Percentiles rank a stretch among this genome's conserved stretches.
These are phyloP conservation scores for Daldinia concentrica DNA, from an alignment of 495 filamentous ascomycete species.

Conservation along the genomic window DNA sequence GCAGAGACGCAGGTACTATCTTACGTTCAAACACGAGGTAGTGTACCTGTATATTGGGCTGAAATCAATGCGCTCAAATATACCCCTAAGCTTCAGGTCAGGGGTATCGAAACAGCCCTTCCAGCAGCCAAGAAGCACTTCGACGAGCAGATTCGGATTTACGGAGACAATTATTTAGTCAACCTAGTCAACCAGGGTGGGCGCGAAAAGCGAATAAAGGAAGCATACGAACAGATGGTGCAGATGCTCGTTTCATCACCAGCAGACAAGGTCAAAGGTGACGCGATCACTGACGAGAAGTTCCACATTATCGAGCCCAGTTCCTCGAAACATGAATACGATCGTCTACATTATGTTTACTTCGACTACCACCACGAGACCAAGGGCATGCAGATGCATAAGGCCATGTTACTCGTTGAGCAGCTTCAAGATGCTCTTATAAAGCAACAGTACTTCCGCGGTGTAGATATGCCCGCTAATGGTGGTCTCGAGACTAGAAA, in stretches of 20 bases:
- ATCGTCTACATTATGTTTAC: constrained; percentile 92
- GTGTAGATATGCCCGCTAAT: constrained; percentile 80
- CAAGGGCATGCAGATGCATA: constrained; percentile 91
- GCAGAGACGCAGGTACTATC: constrained; percentile 87
- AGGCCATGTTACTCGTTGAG: constrained; percentile 85
- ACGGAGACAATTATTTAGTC: constrained; percentile 95
- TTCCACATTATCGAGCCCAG: constrained; percentile 77
- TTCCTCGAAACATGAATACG: constrained; percentile 66
- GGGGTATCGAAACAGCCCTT: constrained; percentile 82
- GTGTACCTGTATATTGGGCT: constrained; percentile 93
- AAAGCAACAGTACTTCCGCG: constrained; percentile 90
- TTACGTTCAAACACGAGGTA: constrained; percentile 95
- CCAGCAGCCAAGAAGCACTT: constrained; percentile 86
- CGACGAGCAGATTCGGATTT: constrained; percentile 86
- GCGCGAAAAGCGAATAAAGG: constrained; percentile 84
- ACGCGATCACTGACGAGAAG: constrained; percentile 74
- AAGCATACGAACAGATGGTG: constrained; percentile 90
- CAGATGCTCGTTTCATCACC: constrained; percentile 75
- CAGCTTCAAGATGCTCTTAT: constrained; percentile 75
- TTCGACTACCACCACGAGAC: constrained; percentile 99
- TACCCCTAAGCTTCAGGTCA: constrained; percentile 86
- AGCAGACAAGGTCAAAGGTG: constrained; percentile 66
- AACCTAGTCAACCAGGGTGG: constrained; percentile 97
- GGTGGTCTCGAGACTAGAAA: constrained; percentile 80
- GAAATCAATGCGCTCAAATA: constrained; percentile 92